These are phyloP conservation scores for Oidiodendron maius DNA, from an alignment of 495 filamentous ascomycete genomes.

Conservation along the genomic window DNA sequence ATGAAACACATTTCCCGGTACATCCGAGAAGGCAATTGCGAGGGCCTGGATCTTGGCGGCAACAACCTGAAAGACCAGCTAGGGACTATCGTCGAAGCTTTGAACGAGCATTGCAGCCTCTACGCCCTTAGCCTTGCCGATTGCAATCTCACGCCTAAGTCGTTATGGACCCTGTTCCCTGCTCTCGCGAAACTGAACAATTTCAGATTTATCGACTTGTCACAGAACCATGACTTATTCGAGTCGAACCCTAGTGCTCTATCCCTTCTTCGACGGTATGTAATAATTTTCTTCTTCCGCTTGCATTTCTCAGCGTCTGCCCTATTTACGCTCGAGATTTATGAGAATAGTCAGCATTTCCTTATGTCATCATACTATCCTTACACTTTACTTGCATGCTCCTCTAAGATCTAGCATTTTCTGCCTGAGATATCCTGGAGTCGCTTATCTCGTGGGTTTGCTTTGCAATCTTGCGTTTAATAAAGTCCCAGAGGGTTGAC, in stretches of 20 bases:
- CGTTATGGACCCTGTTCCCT: constrained; percentile 71
- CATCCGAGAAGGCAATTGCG: constrained; percentile 66
- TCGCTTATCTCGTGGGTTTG: too few species aligned
- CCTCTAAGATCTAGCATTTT: too few species aligned
- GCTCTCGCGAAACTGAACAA: constrained; percentile 63
- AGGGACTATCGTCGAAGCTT: constrained; percentile 55
- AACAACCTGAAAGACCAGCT: constrained; percentile 70
- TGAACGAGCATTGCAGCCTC: constrained; percentile 53
- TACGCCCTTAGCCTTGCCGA: constrained; percentile 84
- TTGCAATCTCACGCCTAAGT: constrained; percentile 69
- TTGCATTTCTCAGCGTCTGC: constrained; percentile 1
- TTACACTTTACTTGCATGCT: too few species aligned
- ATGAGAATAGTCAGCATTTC: too few species aligned
- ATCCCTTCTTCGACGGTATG: constrained; percentile 61
- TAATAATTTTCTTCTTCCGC: constrained; percentile 4
- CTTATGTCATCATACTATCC: too few species aligned
- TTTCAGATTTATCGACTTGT: constrained; percentile 86
- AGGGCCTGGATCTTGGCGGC: constrained; percentile 91
- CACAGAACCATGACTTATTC: constrained; percentile 82
- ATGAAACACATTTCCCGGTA: constrained; percentile 71
- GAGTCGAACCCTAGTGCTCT: constrained; percentile 67
- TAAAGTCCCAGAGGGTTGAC: too few species aligned
- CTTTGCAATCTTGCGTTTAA: too few species aligned
- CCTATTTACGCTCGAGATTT: background rate
- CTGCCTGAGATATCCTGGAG: too few species aligned